phyloP scores from a whole-genome alignment of 1,284 basidiomycete species.

The Marasmius tenuissimus region DNA sequence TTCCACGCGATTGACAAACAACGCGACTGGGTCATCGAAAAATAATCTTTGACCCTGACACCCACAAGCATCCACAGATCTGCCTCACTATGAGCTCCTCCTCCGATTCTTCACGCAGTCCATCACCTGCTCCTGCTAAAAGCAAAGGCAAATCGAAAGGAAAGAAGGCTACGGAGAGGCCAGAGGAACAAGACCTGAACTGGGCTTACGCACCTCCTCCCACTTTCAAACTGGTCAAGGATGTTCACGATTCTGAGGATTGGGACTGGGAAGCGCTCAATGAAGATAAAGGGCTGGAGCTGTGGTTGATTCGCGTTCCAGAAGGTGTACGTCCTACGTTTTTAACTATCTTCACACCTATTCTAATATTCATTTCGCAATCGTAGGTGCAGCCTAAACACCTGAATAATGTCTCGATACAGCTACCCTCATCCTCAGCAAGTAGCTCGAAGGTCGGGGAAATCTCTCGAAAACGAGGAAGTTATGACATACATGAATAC shows the following conservation, averaged over 20 bases:
- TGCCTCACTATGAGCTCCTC: slow-evolving; percentile 5
- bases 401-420: slow-evolving; percentile 50
- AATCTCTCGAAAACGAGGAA: too few relatives aligned
- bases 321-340: slow-evolving; percentile 51
- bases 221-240: slow-evolving; percentile 5
- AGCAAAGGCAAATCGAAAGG: slow-evolving; percentile 4
- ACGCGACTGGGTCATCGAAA: background rate
- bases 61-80: background rate
- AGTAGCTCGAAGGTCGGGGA: slow-evolving; percentile 57
- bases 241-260: slow-evolving; percentile 39
- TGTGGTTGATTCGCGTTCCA: slow-evolving; percentile 72
- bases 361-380: background rate
- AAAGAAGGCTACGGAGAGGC: background rate
- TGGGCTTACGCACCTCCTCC: slow-evolving; percentile 10
- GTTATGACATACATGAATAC: slow-evolving; percentile 66
- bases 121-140: slow-evolving; percentile 1
- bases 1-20: background rate
- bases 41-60: background rate
- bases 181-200: slow-evolving; percentile 6
- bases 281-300: slow-evolving; percentile 58
- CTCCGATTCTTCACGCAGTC: slow-evolving; percentile 3
- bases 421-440: slow-evolving; percentile 45
- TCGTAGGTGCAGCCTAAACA: slow-evolving; percentile 64
- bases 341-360: slow-evolving; percentile 3
- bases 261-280: slow-evolving; percentile 68